Base-by-base conservation (phyloP, 345 rosid genomes). In the Citrus trifoliata region DNA sequence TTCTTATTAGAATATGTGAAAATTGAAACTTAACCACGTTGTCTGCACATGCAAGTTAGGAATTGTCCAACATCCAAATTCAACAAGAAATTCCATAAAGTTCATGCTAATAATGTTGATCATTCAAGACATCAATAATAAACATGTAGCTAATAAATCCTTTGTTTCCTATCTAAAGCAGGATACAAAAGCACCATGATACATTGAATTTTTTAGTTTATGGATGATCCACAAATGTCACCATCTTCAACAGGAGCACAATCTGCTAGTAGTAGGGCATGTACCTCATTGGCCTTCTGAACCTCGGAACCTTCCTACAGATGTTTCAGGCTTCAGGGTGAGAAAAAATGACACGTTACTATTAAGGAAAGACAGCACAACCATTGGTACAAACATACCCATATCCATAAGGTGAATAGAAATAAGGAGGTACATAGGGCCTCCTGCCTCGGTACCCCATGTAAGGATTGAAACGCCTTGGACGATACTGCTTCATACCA, bases 261-360 rank as follows among this genome's bases (percentile, higher is more conserved):
- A 32, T 81, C 71, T 65, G 77, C 89, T 90, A 92, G 83, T 91
- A 92, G 79, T 92, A 92, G 48, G 99, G 99, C 94, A 91, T 92
- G 88, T 93, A 94, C 72, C 99, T 90, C 89, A 86, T 88, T 32
- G 97, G 83, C 85, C 97, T 88, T 86, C 98, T 84, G 88, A 90
- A 94, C 83, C 97, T 89, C 27, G 99, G 97, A 48, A 80, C 89
- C 82, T 94, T 95, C 89, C 99, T 95, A 97, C 87, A 86, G 32
- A 46, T 2, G 18, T 46, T 12, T 46, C 32, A 74, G 48, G 71
- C 37, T n/a, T 62, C 62, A 70, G 9, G 62, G 22, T 9, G 16
- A 37, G 58, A 46, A 28, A 46, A 75, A 8, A 66, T 21, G 67
- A 35, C 16, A 58, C 5, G 7, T 9, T 5, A 35, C 3, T 22